These are phyloP conservation scores for Fusarium penzigii DNA, from an alignment of 2,329 filamentous ascomycete genomes.

Conservation along the genomic window DNA sequence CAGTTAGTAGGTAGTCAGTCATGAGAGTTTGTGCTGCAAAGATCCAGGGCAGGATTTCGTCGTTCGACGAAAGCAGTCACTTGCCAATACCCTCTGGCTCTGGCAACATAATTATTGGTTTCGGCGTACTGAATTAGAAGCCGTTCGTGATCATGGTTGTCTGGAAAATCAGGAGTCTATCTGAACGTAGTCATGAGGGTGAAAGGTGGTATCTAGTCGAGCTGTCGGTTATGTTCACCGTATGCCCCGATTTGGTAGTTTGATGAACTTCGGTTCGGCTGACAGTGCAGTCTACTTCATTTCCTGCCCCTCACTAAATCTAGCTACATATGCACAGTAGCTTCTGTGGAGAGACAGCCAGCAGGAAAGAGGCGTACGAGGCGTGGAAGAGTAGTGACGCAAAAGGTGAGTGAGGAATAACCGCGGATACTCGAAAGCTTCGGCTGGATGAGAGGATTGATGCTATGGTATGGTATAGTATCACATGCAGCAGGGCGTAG, in stretches of 20 bases:
- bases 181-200: no score
- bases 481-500: constrained; percentile 1
- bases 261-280: not conserved
- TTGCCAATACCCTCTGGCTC: no score
- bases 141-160: no score
- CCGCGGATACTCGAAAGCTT: constrained; percentile 19
- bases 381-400: constrained; percentile 12
- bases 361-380: constrained; percentile 6
- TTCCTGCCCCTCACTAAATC: not conserved
- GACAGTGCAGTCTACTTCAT: not conserved
- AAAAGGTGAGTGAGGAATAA: constrained; percentile 17
- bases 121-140: no score
- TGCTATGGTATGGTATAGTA: not conserved
- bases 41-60: not conserved
- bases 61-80: not conserved
- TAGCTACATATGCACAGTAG: not conserved
- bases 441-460: constrained; percentile 21
- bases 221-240: not conserved
- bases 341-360: constrained; percentile 1
- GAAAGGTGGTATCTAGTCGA: not conserved
- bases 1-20: not conserved
- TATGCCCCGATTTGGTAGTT: not conserved
- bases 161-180: no score
- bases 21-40: not conserved
- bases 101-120: no score